phyloP scores from a whole-genome alignment of 2,329 filamentous ascomycete genomes.

The Cladophialophora bantiana region DNA sequence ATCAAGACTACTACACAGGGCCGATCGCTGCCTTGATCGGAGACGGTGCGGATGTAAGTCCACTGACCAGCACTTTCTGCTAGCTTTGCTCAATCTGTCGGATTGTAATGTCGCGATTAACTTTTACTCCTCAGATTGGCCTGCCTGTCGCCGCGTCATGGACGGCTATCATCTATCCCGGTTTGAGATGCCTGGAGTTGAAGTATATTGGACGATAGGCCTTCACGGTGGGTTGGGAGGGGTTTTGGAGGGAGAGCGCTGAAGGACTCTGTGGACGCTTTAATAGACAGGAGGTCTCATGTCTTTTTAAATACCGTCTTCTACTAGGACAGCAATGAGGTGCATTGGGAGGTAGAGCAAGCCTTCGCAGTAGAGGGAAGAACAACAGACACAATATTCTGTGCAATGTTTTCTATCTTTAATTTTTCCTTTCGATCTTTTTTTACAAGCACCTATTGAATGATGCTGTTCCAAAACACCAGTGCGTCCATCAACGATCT shows the following conservation, averaged over 20 bases:
- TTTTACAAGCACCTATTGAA: background rate
- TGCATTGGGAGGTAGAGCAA: background rate
- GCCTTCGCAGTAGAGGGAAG: background rate
- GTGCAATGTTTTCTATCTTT: background rate
- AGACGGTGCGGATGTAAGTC: slow-evolving; percentile 59
- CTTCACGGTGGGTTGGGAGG: background rate
- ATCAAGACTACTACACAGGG: slow-evolving; percentile 72
- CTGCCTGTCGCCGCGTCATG: slow-evolving; percentile 67
- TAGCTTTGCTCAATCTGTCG: background rate
- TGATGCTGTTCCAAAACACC: background rate
- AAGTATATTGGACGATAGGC: slow-evolving; percentile 42
- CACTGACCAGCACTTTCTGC: background rate
- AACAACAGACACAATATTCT: background rate
- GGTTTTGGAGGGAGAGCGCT: background rate
- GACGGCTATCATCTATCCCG: slow-evolving; percentile 64
- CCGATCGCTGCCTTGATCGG: slow-evolving; percentile 66
- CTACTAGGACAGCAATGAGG: background rate
- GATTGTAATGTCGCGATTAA: slow-evolving; percentile 2
- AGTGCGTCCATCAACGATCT: background rate
- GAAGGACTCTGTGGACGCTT: background rate
- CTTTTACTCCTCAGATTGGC: slow-evolving; percentile 63
- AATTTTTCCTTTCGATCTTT: background rate
- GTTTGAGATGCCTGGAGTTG: slow-evolving; percentile 60
- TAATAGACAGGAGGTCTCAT: background rate
- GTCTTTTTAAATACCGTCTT: slow-evolving; percentile 1